Evolutionary conservation across 805 yeast species (phyloP), one percentile per base, ranked within the genome.

Genomic region (Myxozyma sirexii): DNA sequence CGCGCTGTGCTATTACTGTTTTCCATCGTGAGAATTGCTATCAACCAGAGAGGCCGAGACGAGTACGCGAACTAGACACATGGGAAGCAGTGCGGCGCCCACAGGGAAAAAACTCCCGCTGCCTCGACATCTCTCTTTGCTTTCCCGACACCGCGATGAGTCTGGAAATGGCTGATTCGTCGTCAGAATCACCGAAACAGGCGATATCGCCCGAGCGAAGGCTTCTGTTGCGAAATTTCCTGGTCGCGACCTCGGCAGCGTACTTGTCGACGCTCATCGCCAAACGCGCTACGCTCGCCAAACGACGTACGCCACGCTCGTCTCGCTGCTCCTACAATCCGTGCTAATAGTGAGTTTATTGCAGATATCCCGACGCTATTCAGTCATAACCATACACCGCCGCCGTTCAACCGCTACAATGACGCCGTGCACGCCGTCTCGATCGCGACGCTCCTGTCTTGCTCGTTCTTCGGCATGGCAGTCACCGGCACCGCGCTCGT

Each of bases 341-440:
- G 21, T 24, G 19, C 5, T 4, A 26, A 15, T 5, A 17, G 17
- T 26, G 27, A 39, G 26, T 10, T 39, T 24, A n/a, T 10, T 17
- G 8, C 53, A 75, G 80, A 82, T 64, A 73, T 84, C 4, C 96
- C 96, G 4, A 81, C 81, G 39, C 79, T 85, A 64, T 89, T 87
- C 72, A 90, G 86, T 69, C 88, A 90, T 24, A 89, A 89, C 72
- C 89, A 88, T 68, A 80, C 82, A 57, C 91, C 90, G 1, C 96
- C 94, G 8, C 79, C 83, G 13, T 86, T 84, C 67, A 84, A 87
- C 19, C 84, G 85, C 69, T 83, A 87, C 58, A 80, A 82, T 47
- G 96, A 88, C 72, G 94, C 93, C 1, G 81, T 88, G 35, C 84
- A 85, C 39, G 96, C 96, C 0, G 87, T 90, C 2, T 82, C 86